These are phyloP conservation scores for Triticum timopheevii DNA, from an alignment of 176 grass and related monocot genomes.

Conservation along the genomic window DNA sequence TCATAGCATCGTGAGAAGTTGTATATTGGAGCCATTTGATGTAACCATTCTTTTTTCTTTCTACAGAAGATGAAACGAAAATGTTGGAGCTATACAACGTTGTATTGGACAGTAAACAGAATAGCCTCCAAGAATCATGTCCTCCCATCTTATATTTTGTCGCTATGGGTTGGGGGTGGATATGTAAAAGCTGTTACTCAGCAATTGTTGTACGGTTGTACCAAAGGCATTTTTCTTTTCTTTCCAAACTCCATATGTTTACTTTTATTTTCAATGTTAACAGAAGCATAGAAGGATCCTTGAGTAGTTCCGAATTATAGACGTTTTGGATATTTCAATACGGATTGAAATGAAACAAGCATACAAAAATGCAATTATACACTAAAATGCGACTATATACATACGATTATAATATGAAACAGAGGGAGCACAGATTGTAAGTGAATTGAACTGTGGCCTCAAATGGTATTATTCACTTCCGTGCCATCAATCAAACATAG, in stretches of 20 bases:
- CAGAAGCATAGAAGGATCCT: no score
- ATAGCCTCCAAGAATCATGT: constrained; percentile 19
- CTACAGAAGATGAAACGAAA: constrained; percentile 49
- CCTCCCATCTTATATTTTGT: constrained; percentile 3
- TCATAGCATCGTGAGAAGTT: constrained; percentile 50
- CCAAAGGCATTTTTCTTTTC: neutral
- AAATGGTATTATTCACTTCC: neutral
- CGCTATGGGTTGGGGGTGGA: constrained; percentile 15
- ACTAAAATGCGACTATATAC: no score
- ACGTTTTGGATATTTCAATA: no score
- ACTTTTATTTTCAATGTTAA: no score
- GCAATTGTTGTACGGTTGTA: constrained; percentile 6
- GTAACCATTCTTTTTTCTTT: constrained; percentile 55
- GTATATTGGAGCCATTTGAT: constrained; percentile 55
- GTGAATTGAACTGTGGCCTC: neutral
- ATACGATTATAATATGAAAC: no score
- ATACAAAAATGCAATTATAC: no score
- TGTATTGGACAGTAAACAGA: constrained; percentile 45
- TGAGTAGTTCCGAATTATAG: no score
- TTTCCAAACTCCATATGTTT: neutral
- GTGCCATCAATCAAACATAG: neutral
- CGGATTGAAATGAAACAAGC: no score
- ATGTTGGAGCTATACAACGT: constrained; percentile 14
- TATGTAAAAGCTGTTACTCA: neutral
- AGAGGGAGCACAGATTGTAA: neutral